These are phyloP conservation scores for Melanogaster broomeanus DNA, from an alignment of 768 basidiomycete species.

Conservation along the genomic window DNA sequence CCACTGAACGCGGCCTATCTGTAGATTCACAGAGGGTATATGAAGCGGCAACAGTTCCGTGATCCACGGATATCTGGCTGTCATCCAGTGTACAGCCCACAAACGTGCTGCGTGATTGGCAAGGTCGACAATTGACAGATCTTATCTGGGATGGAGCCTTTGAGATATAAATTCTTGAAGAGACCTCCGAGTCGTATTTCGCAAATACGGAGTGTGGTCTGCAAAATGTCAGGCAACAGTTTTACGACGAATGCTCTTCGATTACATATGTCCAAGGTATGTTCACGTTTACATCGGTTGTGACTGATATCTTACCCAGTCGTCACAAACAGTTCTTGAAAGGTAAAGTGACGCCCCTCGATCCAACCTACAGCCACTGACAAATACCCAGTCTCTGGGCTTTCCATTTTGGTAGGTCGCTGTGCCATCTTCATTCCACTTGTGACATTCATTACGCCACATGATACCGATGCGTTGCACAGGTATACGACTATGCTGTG, in stretches of 20 bases:
- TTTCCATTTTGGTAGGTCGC: slow-evolving; percentile 3
- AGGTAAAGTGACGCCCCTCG: background rate
- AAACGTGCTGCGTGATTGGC: background rate
- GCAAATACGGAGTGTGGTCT: background rate
- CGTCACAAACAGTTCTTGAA: slow-evolving; percentile 3
- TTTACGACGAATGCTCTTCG: background rate
- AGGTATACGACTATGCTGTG: too few relatives aligned
- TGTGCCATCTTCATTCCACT: too few relatives aligned
- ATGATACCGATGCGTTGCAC: too few relatives aligned
- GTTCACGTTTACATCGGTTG: background rate
- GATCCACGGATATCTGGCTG: background rate
- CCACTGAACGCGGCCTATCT: background rate
- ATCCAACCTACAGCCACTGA: background rate
- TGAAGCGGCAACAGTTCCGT: background rate
- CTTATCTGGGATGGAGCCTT: background rate
- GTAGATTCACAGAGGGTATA: too few relatives aligned
- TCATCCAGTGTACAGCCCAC: background rate
- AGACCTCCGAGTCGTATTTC: too few relatives aligned
- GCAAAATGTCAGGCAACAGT: background rate
- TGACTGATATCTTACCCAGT: background rate
- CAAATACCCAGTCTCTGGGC: background rate
- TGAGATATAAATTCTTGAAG: background rate
- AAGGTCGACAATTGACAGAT: background rate
- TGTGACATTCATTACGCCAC: too few relatives aligned
- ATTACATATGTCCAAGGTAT: background rate